phyloP scores from a whole-genome alignment of 164 flowering plant species.

The Stephania japonica region DNA sequence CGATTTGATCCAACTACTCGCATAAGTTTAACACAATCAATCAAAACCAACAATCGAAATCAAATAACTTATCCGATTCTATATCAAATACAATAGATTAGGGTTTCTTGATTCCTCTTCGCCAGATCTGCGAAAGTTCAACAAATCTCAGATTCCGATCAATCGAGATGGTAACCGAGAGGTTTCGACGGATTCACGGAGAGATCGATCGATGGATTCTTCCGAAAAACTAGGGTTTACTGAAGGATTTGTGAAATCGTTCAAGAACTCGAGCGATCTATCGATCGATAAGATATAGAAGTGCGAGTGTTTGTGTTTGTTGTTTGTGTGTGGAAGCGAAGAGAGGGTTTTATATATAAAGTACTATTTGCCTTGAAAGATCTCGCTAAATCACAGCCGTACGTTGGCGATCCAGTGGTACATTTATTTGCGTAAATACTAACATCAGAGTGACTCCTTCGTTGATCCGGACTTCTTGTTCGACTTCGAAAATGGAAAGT shows the following conservation, averaged over 20 bases:
- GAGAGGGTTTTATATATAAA: background rate
- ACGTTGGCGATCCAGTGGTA: background rate
- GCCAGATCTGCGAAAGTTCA: too few relatives aligned
- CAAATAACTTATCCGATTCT: background rate
- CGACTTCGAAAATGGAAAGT: background rate
- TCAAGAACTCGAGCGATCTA: too few relatives aligned
- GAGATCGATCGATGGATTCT: too few relatives aligned
- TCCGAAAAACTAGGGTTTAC: too few relatives aligned
- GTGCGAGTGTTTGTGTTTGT: too few relatives aligned
- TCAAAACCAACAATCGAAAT: background rate
- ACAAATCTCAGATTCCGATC: too few relatives aligned
- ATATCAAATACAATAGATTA: background rate
- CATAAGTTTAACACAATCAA: background rate
- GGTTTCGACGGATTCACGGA: too few relatives aligned
- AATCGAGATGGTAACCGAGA: too few relatives aligned
- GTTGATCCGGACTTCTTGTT: background rate
- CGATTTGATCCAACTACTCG: constrained; percentile 11
- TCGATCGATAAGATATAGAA: too few relatives aligned
- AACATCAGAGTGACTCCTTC: background rate
- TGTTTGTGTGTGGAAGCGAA: too few relatives aligned
- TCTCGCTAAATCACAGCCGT: background rate
- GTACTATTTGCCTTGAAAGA: background rate
- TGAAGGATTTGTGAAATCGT: too few relatives aligned
- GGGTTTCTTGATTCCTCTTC: too few relatives aligned
- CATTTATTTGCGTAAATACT: background rate